phyloP scores from a whole-genome alignment of 73 alveolate genomes.

The Paramecium tetraurelia region DNA sequence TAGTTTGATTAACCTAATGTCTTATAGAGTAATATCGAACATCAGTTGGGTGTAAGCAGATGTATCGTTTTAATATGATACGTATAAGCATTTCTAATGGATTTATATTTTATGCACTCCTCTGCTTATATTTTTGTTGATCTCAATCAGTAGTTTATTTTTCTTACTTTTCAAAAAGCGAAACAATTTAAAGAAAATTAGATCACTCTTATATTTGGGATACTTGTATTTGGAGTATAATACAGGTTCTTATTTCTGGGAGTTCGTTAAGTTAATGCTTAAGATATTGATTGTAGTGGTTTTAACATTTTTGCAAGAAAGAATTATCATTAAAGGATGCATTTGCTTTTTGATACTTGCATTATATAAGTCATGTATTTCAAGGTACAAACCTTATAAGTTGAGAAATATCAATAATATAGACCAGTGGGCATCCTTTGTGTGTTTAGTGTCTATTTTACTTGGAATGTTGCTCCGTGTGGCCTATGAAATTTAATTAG shows the following conservation, averaged over 20 bases:
- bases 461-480: not conserved
- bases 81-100: not conserved
- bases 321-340: not conserved
- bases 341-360: not conserved
- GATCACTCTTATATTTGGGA: not conserved
- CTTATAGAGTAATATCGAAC: not conserved
- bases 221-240: not conserved
- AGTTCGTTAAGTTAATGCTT: not conserved
- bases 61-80: not conserved
- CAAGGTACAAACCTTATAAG: not conserved
- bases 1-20: not conserved
- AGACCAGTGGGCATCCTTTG: not conserved
- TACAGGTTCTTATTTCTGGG: not conserved
- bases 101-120: not conserved
- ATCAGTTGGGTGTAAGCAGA: not conserved
- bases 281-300: not conserved
- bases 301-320: not conserved
- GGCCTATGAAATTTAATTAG: not conserved
- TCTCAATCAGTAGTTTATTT: not conserved
- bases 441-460: not conserved
- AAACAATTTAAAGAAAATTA: not conserved
- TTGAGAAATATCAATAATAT: not conserved
- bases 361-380: not conserved
- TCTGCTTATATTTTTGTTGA: not conserved
- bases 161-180: not conserved